phyloP scores from a whole-genome alignment of 345 rosid species.

The Garcia nutans region DNA sequence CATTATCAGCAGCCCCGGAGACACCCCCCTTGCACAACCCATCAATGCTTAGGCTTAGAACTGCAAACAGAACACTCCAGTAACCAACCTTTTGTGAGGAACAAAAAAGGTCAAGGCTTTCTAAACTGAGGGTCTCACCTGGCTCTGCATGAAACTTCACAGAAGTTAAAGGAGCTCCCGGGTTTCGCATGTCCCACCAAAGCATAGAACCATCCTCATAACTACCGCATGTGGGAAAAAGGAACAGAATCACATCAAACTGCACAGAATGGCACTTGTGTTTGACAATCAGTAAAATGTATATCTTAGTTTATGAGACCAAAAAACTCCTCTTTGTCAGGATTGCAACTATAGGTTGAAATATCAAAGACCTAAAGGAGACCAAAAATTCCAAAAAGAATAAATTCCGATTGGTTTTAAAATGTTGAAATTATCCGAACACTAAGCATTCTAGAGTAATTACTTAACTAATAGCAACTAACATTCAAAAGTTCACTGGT shows the following conservation, averaged over 20 bases:
- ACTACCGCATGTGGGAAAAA: slow-evolving; percentile 33
- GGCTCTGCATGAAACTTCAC: slow-evolving; percentile 88
- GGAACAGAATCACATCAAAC: slow-evolving; percentile 4
- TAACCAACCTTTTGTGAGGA: slow-evolving; percentile 5
- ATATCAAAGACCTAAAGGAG: neutral
- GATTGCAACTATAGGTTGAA: neutral
- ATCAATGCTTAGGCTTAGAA: slow-evolving; percentile 63
- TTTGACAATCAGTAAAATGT: neutral
- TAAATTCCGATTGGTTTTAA: neutral
- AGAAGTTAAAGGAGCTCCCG: slow-evolving; percentile 56
- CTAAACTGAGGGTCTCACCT: slow-evolving; percentile 41
- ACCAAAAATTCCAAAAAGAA: neutral
- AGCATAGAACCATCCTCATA: slow-evolving; percentile 87
- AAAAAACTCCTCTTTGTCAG: neutral
- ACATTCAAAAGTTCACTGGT: neutral
- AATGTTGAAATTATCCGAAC: neutral
- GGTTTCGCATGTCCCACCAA: slow-evolving; percentile 81
- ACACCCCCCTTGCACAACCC: slow-evolving; percentile 72
- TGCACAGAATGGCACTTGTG: neutral
- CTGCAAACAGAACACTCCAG: slow-evolving; percentile 42
- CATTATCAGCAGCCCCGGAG: slow-evolving; percentile 92
- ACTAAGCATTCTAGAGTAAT: neutral
- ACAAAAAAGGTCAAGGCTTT: slow-evolving; percentile 12
- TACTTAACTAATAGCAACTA: neutral
- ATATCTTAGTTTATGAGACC: slow-evolving; percentile 2